Evolutionary conservation across 1,139 yeast genomes (phyloP), one percentile per base, ranked within the genome.

Genomic region (Nakaseomyces uthaithaninus): DNA sequence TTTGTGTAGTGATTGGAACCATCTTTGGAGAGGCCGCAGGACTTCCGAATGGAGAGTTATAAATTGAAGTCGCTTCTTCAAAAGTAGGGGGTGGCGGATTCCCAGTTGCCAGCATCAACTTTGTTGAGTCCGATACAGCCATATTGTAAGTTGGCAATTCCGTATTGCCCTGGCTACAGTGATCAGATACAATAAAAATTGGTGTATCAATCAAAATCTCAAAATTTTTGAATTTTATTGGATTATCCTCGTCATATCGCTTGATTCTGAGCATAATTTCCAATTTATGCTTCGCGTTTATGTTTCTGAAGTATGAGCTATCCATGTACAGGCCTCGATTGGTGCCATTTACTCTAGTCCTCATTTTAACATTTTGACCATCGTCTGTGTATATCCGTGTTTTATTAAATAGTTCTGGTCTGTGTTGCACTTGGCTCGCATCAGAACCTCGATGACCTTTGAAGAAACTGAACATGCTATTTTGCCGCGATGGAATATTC

Each of bases 181-280:
- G 72, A 19, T 85, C 74, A 41, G 93, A 80, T 36, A 85, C 68
- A 40, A 87, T 66, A 23, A 73, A 70, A 40, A 87, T 69, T 0
- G 95, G 95, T 0, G 95, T 83, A 57, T 86, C 95, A 35, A 87
- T 82, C 39, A 86, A 79, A 36, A 87, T 94, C 53, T 87, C 95
- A 55, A 80, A 87, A 59, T 85, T 94, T 52, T 81, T 87, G 9
- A 38, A 30, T 64, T 80, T 66, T 47, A 72, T 74, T 33, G 65
- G 69, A 40, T 65, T 59, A 43, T 67, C 67, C 3, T 74, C 71
- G 44, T 74, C 77, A 12, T 52, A 58, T 50, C 76, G 79, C 14
- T 89, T 79, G 27, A 85, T 77, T 42, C 94, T 67, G 50, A 86
- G 72, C 45, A 85, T 75, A 6, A 85, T 74, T 53, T 84, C 91